phyloP scores from a whole-genome alignment of 176 grass and related monocot species.

The Dendrocalamus sinicus region DNA sequence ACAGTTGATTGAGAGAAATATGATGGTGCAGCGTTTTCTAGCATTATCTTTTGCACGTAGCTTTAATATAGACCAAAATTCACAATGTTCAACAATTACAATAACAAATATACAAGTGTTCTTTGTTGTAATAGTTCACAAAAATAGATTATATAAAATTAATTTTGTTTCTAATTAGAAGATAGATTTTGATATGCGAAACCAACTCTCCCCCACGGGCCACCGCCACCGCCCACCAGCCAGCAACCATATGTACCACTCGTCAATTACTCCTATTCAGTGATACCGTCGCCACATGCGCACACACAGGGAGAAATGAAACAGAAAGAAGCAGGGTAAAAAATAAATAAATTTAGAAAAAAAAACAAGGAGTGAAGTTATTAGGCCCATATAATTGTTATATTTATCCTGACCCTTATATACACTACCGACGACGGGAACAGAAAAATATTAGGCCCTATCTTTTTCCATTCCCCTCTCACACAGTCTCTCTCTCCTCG shows the following conservation, averaged over 20 bases:
- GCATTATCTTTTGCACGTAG: background rate
- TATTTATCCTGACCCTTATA: background rate
- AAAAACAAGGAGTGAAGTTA: no score
- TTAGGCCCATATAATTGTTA: background rate
- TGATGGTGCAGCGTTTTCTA: rapidly evolving
- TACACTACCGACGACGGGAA: background rate
- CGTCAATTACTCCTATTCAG: background rate
- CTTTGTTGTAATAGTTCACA: background rate
- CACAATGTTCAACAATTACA: background rate
- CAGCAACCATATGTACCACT: background rate
- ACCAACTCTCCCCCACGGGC: background rate
- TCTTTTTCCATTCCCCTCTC: conserved; percentile 16
- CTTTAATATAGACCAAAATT: background rate
- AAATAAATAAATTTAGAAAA: no score
- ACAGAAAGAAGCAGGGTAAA: no score
- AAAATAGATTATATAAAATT: background rate
- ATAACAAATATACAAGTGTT: background rate
- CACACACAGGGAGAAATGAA: background rate
- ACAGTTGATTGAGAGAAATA: background rate
- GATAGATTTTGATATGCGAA: background rate
- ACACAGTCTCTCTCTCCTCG: conserved; percentile 5
- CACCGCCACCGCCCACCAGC: background rate
- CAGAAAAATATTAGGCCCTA: conserved; percentile 35
- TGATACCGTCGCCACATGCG: background rate
- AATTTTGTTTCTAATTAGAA: background rate